phyloP scores from a whole-genome alignment of 2,329 filamentous ascomycete genomes.

The Stachybotrys chartarum region DNA sequence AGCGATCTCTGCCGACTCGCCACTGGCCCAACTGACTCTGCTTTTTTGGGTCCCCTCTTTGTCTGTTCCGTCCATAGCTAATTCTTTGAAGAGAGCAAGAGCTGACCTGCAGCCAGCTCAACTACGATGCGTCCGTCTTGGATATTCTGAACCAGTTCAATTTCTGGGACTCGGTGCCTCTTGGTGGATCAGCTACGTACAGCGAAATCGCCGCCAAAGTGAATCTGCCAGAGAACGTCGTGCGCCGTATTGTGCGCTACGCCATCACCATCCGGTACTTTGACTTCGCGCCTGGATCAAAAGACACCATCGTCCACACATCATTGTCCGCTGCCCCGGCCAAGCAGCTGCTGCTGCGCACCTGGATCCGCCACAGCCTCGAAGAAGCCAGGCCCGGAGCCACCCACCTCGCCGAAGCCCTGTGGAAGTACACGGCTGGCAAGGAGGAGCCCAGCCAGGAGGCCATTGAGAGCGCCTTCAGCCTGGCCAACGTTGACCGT shows the following conservation, averaged over 20 bases:
- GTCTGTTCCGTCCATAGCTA: neutral
- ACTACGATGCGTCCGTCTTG: neutral
- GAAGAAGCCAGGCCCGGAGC: conserved; percentile 24
- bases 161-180: conserved; percentile 14
- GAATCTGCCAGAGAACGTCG: conserved; percentile 27
- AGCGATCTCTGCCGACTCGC: conserved; percentile 6
- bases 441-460: conserved; percentile 20
- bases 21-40: conserved; percentile 5
- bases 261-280: conserved; percentile 29
- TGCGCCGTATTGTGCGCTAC: conserved; percentile 28
- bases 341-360: conserved; percentile 14
- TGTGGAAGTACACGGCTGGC: conserved; percentile 21
- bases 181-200: conserved; percentile 10
- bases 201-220: conserved; percentile 19
- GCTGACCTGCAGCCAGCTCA: neutral
- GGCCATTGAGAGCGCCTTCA: conserved; percentile 23
- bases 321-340: conserved; percentile 25
- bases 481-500: conserved; percentile 13
- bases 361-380: conserved; percentile 20
- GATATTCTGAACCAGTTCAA: conserved; percentile 14
- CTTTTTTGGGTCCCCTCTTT: conserved; percentile 4
- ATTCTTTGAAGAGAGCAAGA: neutral
- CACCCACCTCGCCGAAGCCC: conserved; percentile 18
- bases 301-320: conserved; percentile 21
- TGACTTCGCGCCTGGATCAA: neutral